Percentiles rank a stretch among this genome's conserved stretches.
phyloP scores from a whole-genome alignment of 2,329 filamentous ascomycete species.

The Pseudogymnoascus sp. region DNA sequence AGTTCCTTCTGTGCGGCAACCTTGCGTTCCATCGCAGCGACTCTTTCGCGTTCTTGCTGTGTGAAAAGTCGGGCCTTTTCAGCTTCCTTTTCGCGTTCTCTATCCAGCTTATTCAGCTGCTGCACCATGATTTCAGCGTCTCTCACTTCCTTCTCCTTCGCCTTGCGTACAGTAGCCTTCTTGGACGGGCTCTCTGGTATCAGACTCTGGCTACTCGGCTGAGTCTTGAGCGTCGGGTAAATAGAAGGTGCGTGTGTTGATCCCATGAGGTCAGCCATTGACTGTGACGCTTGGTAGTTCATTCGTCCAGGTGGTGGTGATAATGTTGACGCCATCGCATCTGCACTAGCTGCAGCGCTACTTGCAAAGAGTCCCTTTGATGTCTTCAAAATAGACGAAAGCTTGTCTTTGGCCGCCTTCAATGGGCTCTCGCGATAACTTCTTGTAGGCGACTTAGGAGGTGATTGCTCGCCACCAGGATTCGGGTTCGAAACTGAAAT shows the following conservation, averaged over 20 bases:
- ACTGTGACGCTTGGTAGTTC: constrained; percentile 37
- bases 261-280: constrained; percentile 36
- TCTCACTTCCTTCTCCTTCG: constrained; percentile 56
- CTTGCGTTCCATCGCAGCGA: constrained; percentile 47
- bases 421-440: constrained; percentile 66
- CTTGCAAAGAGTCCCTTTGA: constrained; percentile 82
- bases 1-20: constrained; percentile 30
- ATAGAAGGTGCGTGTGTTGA: constrained; percentile 22
- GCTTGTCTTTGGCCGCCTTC: constrained; percentile 85
- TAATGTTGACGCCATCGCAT: constrained; percentile 51
- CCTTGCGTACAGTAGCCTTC: constrained; percentile 34
- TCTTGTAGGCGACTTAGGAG: constrained; percentile 48
- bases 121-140: constrained; percentile 55
- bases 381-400: constrained; percentile 84
- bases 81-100: constrained; percentile 61
- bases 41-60: constrained; percentile 47
- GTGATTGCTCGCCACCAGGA: constrained; percentile 16
- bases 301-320: constrained; percentile 47
- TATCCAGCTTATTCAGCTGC: constrained; percentile 57
- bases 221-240: constrained; percentile 42
- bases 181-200: constrained; percentile 18
- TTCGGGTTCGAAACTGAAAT: constrained; percentile 39
- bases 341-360: constrained; percentile 57
- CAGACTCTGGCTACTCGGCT: constrained; percentile 24
- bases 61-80: constrained; percentile 57